phyloP scores from a whole-genome alignment of 1,284 basidiomycete species.

The Thecaphora thlaspeos region DNA sequence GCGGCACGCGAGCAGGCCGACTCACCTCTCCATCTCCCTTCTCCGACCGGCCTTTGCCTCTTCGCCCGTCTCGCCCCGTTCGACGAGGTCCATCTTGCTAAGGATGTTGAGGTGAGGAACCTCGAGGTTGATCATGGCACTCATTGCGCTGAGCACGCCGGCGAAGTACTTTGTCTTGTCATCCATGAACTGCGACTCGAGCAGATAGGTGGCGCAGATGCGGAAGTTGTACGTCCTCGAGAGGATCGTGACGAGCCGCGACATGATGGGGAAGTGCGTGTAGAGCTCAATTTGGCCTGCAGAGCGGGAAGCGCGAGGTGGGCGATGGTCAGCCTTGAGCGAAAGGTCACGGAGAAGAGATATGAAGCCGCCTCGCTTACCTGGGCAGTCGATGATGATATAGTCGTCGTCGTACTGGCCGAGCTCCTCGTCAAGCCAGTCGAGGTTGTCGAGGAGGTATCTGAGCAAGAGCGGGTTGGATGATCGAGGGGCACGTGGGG shows the following conservation, averaged over 20 bases:
- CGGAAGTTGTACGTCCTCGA: slow-evolving; percentile 50
- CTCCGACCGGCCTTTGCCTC: slow-evolving; percentile 30
- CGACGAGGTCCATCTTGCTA: slow-evolving; percentile 97
- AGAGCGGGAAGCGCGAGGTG: slow-evolving; percentile 46
- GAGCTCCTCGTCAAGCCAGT: slow-evolving; percentile 98
- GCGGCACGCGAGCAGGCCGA: slow-evolving; percentile 61
- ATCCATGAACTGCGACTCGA: slow-evolving; percentile 76
- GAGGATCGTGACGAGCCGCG: slow-evolving; percentile 72
- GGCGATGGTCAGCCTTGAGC: too few relatives aligned
- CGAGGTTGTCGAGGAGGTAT: slow-evolving; percentile 93
- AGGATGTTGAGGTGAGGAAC: slow-evolving; percentile 96
- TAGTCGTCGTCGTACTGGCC: slow-evolving; percentile 92
- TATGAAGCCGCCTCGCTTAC: slow-evolving; percentile 52
- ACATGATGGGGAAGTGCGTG: slow-evolving; percentile 95
- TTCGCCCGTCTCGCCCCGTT: slow-evolving; percentile 67
- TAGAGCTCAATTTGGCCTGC: slow-evolving; percentile 94
- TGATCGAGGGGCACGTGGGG: background rate
- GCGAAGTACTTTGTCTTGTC: slow-evolving; percentile 98
- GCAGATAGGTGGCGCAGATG: slow-evolving; percentile 68
- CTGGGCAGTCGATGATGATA: slow-evolving; percentile 92
- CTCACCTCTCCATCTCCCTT: slow-evolving; percentile 66
- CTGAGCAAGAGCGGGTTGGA: slow-evolving; percentile 60
- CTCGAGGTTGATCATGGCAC: slow-evolving; percentile 96
- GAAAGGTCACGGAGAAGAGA: background rate
- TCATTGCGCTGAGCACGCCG: slow-evolving; percentile 97